Percentiles rank a stretch among this genome's conserved stretches.
These are phyloP conservation scores for Terana coerulea DNA, from an alignment of 768 basidiomycete genomes.

Conservation along the genomic window DNA sequence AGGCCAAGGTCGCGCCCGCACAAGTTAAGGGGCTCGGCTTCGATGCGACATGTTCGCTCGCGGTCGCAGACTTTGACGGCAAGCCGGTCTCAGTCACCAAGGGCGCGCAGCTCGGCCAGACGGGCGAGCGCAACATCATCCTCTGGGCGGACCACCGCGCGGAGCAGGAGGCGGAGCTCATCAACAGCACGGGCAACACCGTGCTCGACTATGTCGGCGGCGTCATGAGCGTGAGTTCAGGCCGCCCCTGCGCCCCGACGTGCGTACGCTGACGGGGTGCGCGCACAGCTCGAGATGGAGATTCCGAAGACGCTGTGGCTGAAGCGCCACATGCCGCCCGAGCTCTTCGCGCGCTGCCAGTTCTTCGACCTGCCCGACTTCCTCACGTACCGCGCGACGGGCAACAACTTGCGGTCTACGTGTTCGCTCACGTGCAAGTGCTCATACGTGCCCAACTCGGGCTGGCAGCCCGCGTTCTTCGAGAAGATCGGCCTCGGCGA, in stretches of 20 bases:
- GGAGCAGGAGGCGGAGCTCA: constrained; percentile 83
- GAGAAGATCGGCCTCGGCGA: constrained; percentile 74
- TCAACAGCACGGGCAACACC: constrained; percentile 79
- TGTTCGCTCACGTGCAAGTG: constrained; percentile 98
- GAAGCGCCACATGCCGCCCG: constrained; percentile 77
- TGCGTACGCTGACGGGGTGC: neutral
- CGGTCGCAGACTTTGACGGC: constrained; percentile 74
- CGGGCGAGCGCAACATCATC: constrained; percentile 80
- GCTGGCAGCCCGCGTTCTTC: constrained; percentile 92
- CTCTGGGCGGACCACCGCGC: constrained; percentile 98
- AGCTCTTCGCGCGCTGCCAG: constrained; percentile 70
- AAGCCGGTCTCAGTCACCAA: constrained; percentile 72
- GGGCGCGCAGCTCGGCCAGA: constrained; percentile 56
- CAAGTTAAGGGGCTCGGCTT: constrained; percentile 87
- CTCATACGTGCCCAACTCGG: constrained; percentile 79
- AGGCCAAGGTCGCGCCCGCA: constrained; percentile 49
- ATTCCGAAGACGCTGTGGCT: constrained; percentile 97
- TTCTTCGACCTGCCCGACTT: constrained; percentile 95
- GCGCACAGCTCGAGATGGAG: constrained; percentile 88
- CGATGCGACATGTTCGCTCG: constrained; percentile 95
- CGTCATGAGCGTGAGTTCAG: constrained; percentile 85
- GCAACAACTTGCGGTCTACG: constrained; percentile 65
- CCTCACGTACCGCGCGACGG: constrained; percentile 90
- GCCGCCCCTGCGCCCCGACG: constrained; percentile 12
- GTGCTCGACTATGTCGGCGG: constrained; percentile 96